These are phyloP conservation scores for Phytophthora pistaciae DNA, from an alignment of 352 stramenopile genomes.

Conservation along the genomic window DNA sequence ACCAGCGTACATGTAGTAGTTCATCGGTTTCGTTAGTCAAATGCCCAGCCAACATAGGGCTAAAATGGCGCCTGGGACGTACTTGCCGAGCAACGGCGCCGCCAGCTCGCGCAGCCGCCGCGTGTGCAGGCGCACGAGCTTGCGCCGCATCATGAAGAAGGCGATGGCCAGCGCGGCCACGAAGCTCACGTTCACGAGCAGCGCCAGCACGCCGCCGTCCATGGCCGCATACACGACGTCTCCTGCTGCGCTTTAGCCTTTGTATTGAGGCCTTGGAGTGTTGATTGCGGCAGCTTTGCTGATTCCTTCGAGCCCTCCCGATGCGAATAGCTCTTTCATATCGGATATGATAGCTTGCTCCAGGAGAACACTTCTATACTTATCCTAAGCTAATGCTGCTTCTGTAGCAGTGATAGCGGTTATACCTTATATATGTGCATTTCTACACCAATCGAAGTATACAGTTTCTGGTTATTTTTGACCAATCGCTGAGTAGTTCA, in stretches of 20 bases:
- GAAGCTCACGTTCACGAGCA: constrained; percentile 55
- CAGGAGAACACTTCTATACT: not conserved
- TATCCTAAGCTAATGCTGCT: not conserved
- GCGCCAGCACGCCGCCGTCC: constrained; percentile 39
- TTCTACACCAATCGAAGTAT: not conserved
- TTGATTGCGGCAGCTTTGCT: constrained; percentile 16
- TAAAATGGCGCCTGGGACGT: constrained; percentile 15
- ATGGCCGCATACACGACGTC: constrained; percentile 33
- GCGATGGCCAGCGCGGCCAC: constrained; percentile 48
- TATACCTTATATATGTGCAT: not conserved
- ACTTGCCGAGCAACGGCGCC: constrained; percentile 64
- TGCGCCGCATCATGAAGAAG: constrained; percentile 62
- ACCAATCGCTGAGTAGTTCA: constrained; percentile 32
- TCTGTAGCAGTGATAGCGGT: not conserved
- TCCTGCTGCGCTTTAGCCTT: not conserved
- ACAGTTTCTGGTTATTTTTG: not conserved
- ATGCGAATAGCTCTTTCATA: too few relatives aligned
- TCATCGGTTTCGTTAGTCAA: constrained; percentile 1
- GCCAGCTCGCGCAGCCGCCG: constrained; percentile 57
- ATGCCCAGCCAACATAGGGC: not conserved
- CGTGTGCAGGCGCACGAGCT: constrained; percentile 51
- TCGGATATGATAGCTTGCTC: too few relatives aligned
- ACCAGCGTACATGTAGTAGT: too few relatives aligned
- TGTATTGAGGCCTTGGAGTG: constrained; percentile 14
- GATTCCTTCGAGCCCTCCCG: not conserved